These are phyloP conservation scores for Gossypium turneri DNA, from an alignment of 345 rosid genomes.

Conservation along the genomic window DNA sequence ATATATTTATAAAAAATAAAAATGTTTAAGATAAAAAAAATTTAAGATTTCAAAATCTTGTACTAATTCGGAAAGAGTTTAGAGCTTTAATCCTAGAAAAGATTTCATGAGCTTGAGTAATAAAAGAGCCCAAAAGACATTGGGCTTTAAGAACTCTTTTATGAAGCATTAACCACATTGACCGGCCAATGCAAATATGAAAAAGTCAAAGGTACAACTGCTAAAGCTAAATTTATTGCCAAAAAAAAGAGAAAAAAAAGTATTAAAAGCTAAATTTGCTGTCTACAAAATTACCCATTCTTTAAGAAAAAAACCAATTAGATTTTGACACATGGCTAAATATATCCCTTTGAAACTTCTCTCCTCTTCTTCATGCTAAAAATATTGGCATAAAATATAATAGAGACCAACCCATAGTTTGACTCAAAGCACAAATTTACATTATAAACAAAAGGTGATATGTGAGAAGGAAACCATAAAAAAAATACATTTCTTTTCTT, in stretches of 20 bases:
- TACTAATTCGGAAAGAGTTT: too few relatives aligned
- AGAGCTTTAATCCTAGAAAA: too few relatives aligned
- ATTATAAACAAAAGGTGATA: background rate
- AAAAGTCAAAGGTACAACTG: background rate
- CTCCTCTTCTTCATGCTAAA: background rate
- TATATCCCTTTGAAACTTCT: background rate
- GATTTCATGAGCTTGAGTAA: too few relatives aligned
- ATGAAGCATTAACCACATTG: background rate
- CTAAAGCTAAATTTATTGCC: background rate
- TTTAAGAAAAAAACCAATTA: background rate
- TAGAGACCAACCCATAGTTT: background rate
- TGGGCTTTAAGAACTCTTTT: background rate
- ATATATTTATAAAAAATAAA: too few relatives aligned
- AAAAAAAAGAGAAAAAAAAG: too few relatives aligned
- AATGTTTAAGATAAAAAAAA: too few relatives aligned
- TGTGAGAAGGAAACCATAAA: background rate
- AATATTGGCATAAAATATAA: background rate
- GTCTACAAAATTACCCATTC: background rate
- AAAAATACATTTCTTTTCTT: background rate
- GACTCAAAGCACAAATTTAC: background rate
- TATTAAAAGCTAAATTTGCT: background rate
- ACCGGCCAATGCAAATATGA: background rate
- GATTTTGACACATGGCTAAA: constrained; percentile 1
- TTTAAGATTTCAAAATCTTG: too few relatives aligned
- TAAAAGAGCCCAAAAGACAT: background rate